Conservation (phyloP, 2,329 filamentous ascomycete species). For the Arthrobotrys megalospora region DNA sequence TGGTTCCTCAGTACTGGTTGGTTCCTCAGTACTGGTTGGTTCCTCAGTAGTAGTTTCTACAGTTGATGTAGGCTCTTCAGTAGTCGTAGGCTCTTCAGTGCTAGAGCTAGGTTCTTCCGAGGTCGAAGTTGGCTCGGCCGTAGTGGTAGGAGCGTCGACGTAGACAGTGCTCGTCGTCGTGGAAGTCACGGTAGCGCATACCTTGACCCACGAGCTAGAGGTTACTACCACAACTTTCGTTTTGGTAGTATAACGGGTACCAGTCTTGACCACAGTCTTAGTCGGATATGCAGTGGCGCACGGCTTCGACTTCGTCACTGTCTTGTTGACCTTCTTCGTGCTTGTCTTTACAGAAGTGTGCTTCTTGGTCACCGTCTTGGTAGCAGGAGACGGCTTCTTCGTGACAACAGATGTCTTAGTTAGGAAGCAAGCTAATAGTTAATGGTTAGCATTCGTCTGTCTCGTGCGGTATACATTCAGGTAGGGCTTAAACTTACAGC, state of each 20-base stretch:
- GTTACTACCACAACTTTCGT: not conserved
- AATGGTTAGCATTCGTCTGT: not conserved
- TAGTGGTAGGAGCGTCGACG: conserved; percentile 1
- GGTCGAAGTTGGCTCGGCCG: too few species aligned
- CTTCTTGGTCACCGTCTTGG: conserved; percentile 19
- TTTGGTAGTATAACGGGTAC: not conserved
- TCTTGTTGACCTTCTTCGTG: conserved; percentile 17
- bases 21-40: too few species aligned
- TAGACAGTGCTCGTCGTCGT: conserved; percentile 7
- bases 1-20: too few species aligned
- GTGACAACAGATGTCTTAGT: conserved; percentile 15
- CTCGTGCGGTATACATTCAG: not conserved
- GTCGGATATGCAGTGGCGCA: conserved; percentile 1
- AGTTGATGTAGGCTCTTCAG: too few species aligned
- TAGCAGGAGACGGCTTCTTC: not conserved
- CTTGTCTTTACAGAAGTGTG: conserved; percentile 6
- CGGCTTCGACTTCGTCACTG: not conserved
- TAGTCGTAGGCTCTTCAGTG: too few species aligned
- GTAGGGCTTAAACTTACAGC: not conserved
- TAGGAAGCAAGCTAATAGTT: conserved; percentile 10
- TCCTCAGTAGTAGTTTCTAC: too few species aligned
- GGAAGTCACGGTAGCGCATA: conserved; percentile 6
- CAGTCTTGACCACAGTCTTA: conserved; percentile 4
- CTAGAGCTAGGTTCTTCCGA: too few species aligned
- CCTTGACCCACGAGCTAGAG: conserved; percentile 14